A percentile compares a stretch with the other conserved stretches of the same genome.
These are phyloP conservation scores for Barbatosphaeria neglecta DNA, from an alignment of 495 filamentous ascomycete species.

Conservation along the genomic window DNA sequence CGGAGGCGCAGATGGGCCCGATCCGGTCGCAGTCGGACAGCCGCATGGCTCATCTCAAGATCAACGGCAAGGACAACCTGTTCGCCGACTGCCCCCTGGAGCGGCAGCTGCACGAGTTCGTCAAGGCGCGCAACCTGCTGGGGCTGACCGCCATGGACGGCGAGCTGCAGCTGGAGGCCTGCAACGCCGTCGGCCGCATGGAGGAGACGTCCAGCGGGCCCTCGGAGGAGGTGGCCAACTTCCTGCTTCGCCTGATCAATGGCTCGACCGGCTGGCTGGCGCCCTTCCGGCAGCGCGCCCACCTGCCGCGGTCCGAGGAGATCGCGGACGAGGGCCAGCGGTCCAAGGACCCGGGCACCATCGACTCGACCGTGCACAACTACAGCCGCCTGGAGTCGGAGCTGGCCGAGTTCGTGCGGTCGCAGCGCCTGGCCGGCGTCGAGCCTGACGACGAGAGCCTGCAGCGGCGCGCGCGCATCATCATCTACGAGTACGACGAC, in stretches of 20 bases:
- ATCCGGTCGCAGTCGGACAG: slow-evolving; percentile 19
- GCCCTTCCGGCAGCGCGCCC: slow-evolving; percentile 33
- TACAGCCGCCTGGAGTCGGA: slow-evolving; percentile 45
- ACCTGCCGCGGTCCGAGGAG: slow-evolving; percentile 39
- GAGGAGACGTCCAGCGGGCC: slow-evolving; percentile 31
- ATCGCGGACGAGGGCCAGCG: slow-evolving; percentile 28
- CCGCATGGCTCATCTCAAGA: slow-evolving; percentile 22
- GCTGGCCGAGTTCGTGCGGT: slow-evolving; percentile 43
- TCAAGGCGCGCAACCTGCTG: slow-evolving; percentile 32
- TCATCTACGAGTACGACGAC: slow-evolving; percentile 55
- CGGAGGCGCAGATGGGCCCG: slow-evolving; percentile 23
- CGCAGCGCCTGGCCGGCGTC: slow-evolving; percentile 35
- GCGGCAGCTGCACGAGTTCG: slow-evolving; percentile 34
- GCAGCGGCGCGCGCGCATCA: slow-evolving; percentile 49
- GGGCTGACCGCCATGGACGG: slow-evolving; percentile 42
- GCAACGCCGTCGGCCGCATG: slow-evolving; percentile 36
- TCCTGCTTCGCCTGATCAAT: slow-evolving; percentile 34
- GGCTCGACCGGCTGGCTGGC: slow-evolving; percentile 32
- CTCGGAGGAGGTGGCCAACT: slow-evolving; percentile 33
- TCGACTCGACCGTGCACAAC: slow-evolving; percentile 43
- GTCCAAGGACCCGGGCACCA: slow-evolving; percentile 36
- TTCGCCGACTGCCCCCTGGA: slow-evolving; percentile 39
- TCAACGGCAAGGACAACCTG: slow-evolving; percentile 35
- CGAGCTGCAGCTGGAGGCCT: slow-evolving; percentile 40
- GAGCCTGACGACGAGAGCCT: slow-evolving; percentile 50